Conservation (phyloP, 441 rosid species). For the Oxalis stricta region DNA sequence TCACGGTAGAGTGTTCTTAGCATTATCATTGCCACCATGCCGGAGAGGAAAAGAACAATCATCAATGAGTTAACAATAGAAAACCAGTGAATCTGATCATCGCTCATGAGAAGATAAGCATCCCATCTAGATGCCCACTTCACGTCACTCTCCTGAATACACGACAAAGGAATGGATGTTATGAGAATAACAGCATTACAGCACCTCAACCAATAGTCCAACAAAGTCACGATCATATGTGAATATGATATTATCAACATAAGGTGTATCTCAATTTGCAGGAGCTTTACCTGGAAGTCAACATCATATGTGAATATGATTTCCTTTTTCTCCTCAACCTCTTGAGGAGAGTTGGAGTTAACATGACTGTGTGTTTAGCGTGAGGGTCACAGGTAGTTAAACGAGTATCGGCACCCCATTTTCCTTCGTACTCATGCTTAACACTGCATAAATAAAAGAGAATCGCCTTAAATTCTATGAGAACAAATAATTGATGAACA, state of each 20-base stretch:
- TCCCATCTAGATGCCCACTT: slow-evolving; percentile 99
- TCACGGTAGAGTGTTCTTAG: slow-evolving; percentile 78
- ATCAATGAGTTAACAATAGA: slow-evolving; percentile 79
- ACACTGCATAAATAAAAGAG: slow-evolving; percentile 20
- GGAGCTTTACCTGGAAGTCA: slow-evolving; percentile 42
- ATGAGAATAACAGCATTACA: background rate
- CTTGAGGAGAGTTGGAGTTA: slow-evolving; percentile 58
- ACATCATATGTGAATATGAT: slow-evolving; percentile 66
- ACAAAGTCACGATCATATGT: no score
- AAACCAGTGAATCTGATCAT: slow-evolving; percentile 88
- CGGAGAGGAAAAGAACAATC: slow-evolving; percentile 86
- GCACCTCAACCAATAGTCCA: no score
- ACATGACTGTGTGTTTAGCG: slow-evolving; percentile 39
- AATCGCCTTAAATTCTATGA: background rate
- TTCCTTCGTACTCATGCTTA: slow-evolving; percentile 56
- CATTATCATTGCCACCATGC: slow-evolving; percentile 96
- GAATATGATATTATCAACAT: background rate
- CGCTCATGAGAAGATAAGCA: slow-evolving; percentile 79
- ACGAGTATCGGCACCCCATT: slow-evolving; percentile 41
- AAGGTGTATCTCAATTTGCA: background rate
- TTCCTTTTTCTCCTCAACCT: slow-evolving; percentile 50
- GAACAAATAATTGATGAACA: background rate
- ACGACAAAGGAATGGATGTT: slow-evolving; percentile 3
- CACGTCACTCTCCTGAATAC: slow-evolving; percentile 67
- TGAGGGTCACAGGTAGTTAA: slow-evolving; percentile 60